Evolutionary conservation across 768 basidiomycete genomes (phyloP).

Genomic region (Termitomyces sp.): DNA sequence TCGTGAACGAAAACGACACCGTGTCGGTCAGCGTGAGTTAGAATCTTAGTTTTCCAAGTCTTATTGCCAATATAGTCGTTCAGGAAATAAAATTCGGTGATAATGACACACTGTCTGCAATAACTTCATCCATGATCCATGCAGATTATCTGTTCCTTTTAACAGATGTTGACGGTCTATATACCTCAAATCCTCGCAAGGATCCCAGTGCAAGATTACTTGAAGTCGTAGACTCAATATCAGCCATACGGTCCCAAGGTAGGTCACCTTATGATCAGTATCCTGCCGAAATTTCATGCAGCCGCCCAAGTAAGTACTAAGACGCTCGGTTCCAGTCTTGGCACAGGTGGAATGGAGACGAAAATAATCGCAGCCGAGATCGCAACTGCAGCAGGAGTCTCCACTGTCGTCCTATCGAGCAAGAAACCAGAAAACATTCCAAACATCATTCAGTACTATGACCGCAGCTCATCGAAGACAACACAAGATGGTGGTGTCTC

Average conservation of each 20-base stretch:
- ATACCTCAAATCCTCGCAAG: constrained; percentile 79
- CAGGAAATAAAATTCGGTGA: constrained; percentile 99
- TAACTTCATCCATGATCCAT: constrained; percentile 95
- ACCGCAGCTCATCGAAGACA: constrained; percentile 27
- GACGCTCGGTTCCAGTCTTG: constrained; percentile 88
- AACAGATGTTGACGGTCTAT: constrained; percentile 95
- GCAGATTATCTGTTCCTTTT: constrained; percentile 96
- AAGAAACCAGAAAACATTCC: constrained; percentile 71
- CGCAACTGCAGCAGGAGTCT: constrained; percentile 90
- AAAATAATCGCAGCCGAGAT: constrained; percentile 98
- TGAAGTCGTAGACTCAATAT: constrained; percentile 49
- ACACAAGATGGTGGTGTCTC: constrained; percentile 18
- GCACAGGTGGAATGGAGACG: constrained; percentile 99
- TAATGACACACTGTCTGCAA: constrained; percentile 96
- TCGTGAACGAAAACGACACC: constrained; percentile 99
- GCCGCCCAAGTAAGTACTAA: constrained; percentile 74
- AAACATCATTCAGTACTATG: constrained; percentile 76
- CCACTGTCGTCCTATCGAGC: constrained; percentile 86
- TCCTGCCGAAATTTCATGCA: background rate
- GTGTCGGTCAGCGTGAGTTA: constrained; percentile 88
- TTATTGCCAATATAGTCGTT: background rate
- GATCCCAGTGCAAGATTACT: constrained; percentile 62
- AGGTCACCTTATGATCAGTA: constrained; percentile 8
- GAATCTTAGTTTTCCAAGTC: background rate
- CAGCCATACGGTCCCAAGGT: constrained; percentile 80